Base-by-base conservation (phyloP, 2,329 filamentous ascomycete species). In the Emergomyces pasteurianus region DNA sequence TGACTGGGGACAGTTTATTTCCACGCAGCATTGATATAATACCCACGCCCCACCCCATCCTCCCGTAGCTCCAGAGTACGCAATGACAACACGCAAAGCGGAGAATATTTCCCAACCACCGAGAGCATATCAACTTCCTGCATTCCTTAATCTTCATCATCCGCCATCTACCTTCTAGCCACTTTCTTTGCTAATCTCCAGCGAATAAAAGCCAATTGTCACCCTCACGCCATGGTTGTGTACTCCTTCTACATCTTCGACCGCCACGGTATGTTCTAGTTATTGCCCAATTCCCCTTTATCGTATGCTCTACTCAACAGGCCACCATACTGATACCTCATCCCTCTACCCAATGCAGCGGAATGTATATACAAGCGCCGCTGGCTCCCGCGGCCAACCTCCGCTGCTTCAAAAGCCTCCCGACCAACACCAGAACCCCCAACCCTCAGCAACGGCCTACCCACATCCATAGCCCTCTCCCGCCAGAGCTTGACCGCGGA, bases 221-320 rank as follows among this genome's bases (percentile, higher is more conserved):
- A 38, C 14, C 42, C 4, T 21, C 42, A 23, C 67, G 74, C 79
- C 72, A 97, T 99, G 94, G 86, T 88, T 63, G 89, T 97, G 75
- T 97, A 95, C 78, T 92, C 91, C 63, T 96, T 99, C 78, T 96
- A 96, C 81, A 96, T 99, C 73, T 99, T 99, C 74, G 94, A 99
- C 78, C 88, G 94, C 66, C 94, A 99, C 77, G 96, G 94, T 96
- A 82, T 72, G 83, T 34, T 34, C 23, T 54, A 42, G n/a, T n/a
- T n/a, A n/a, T n/a, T 53, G 9, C 47, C 47, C 34, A 36, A 8
- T 36, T 34, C 21, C 56, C n/a, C n/a, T 9, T 60, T 38, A 49
- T 46, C 42, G 54, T 49, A 21, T 40, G n/a, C 40, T 49, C n/a
- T 53, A 21, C n/a, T 42, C 18, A 21, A 40, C 26, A 49, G 14